phyloP scores from a whole-genome alignment of 2,329 filamentous ascomycete genomes.

The Sordariomycetes sp. region DNA sequence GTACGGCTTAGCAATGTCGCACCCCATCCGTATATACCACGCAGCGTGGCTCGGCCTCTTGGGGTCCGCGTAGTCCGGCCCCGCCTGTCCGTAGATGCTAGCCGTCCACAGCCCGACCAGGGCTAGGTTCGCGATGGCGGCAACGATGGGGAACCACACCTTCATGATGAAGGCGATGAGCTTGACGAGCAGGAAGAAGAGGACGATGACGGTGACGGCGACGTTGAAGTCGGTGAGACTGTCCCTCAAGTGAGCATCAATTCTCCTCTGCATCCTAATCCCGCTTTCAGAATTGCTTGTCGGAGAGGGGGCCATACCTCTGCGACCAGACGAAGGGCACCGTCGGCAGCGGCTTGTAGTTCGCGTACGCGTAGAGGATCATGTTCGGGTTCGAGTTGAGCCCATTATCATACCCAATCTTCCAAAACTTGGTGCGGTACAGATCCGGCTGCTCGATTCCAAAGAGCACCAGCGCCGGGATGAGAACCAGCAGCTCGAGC shows the following conservation, averaged over 20 bases:
- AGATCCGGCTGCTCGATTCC: slow-evolving; percentile 61
- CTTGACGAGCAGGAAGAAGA: slow-evolving; percentile 65
- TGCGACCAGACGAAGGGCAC: slow-evolving; percentile 61
- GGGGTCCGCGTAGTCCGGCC: slow-evolving; percentile 58
- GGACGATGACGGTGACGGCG: slow-evolving; percentile 60
- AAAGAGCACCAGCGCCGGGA: slow-evolving; percentile 56
- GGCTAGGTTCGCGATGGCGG: slow-evolving; percentile 39
- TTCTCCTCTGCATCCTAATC: slow-evolving; percentile 3
- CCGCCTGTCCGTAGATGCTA: slow-evolving; percentile 57
- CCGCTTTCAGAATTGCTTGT: background rate
- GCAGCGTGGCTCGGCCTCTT: slow-evolving; percentile 46
- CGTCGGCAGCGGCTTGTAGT: slow-evolving; percentile 47
- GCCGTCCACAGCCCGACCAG: slow-evolving; percentile 50
- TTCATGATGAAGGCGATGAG: slow-evolving; percentile 57
- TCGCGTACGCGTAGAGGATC: slow-evolving; percentile 61
- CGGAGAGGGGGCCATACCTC: slow-evolving; percentile 29
- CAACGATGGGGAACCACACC: slow-evolving; percentile 54
- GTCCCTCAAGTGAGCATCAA: background rate
- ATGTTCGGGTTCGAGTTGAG: slow-evolving; percentile 64
- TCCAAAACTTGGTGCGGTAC: slow-evolving; percentile 61
- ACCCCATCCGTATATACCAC: slow-evolving; percentile 66
- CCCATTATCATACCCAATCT: slow-evolving; percentile 53
- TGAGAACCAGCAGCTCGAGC: slow-evolving; percentile 50
- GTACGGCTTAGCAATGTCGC: slow-evolving; percentile 42
- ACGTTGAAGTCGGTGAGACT: slow-evolving; percentile 68